phyloP scores from a whole-genome alignment of 2,329 filamentous ascomycete species.

The Trichoderma gracile region DNA sequence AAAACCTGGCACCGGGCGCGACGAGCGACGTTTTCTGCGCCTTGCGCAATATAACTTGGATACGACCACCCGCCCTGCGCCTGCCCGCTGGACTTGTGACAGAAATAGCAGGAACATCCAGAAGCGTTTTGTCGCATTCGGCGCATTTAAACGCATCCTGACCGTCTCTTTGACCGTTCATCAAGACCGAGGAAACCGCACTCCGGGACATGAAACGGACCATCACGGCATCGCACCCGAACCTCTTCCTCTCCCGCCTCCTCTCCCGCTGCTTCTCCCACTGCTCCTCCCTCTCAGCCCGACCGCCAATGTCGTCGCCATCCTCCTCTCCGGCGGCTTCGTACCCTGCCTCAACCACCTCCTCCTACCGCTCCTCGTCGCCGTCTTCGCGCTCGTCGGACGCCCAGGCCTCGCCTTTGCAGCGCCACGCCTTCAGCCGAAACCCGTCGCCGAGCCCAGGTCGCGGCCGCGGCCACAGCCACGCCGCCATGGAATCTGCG shows the following conservation, averaged over 20 bases:
- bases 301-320: constrained; percentile 15
- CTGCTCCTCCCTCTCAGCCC: neutral
- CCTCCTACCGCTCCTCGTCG: constrained; percentile 22
- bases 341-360: constrained; percentile 16
- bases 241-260: constrained; percentile 11
- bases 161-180: neutral
- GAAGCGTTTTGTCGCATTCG: no score
- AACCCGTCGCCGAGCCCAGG: neutral
- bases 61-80: constrained; percentile 1
- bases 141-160: no score
- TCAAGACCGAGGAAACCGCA: constrained; percentile 2
- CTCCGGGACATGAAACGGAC: constrained; percentile 25
- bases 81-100: constrained; percentile 1
- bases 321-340: constrained; percentile 17
- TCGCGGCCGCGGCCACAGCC: neutral
- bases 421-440: neutral
- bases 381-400: constrained; percentile 13
- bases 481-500: constrained; percentile 6
- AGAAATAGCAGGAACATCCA: no score
- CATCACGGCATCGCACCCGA: constrained; percentile 21
- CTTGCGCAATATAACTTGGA: constrained; percentile 20
- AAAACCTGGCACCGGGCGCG: neutral
- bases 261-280: constrained; percentile 11
- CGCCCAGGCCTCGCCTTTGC: neutral
- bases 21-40: neutral